These are phyloP conservation scores for Candolleomyces eurysporus DNA, from an alignment of 768 basidiomycete genomes.

Conservation along the genomic window DNA sequence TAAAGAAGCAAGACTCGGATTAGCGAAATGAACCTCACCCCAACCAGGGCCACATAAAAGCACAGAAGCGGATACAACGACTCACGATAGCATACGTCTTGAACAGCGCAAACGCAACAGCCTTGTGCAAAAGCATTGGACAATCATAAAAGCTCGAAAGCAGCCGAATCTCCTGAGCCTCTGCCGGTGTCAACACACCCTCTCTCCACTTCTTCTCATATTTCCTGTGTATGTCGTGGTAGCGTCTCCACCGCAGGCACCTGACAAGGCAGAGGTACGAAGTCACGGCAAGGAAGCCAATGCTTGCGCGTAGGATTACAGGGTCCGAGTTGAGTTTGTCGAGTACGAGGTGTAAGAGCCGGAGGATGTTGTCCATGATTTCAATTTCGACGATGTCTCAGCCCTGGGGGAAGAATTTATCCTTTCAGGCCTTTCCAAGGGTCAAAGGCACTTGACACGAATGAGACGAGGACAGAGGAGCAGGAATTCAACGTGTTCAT, in stretches of 20 bases:
- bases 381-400: too few species aligned
- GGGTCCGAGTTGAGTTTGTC: too few species aligned
- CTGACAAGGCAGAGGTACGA: constrained; percentile 30
- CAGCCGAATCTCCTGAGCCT: constrained; percentile 43
- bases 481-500: too few species aligned
- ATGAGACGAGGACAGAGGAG: too few species aligned
- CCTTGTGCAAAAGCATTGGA: constrained; percentile 38
- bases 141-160: constrained; percentile 40
- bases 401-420: too few species aligned
- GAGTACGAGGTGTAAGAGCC: too few species aligned
- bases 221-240: constrained; percentile 39
- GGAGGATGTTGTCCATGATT: too few species aligned
- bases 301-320: too few species aligned
- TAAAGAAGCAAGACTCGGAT: background rate
- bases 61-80: constrained; percentile 2
- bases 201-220: constrained; percentile 33
- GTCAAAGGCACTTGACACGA: too few species aligned
- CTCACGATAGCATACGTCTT: constrained; percentile 51
- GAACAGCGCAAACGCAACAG: constrained; percentile 49
- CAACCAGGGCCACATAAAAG: background rate
- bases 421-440: too few species aligned
- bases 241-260: constrained; percentile 39
- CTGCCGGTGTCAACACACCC: constrained; percentile 37
- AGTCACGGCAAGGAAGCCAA: background rate
- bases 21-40: background rate